Conservation (phyloP, 2,329 filamentous ascomycete species). For the Pyrenochaeta sp. region DNA sequence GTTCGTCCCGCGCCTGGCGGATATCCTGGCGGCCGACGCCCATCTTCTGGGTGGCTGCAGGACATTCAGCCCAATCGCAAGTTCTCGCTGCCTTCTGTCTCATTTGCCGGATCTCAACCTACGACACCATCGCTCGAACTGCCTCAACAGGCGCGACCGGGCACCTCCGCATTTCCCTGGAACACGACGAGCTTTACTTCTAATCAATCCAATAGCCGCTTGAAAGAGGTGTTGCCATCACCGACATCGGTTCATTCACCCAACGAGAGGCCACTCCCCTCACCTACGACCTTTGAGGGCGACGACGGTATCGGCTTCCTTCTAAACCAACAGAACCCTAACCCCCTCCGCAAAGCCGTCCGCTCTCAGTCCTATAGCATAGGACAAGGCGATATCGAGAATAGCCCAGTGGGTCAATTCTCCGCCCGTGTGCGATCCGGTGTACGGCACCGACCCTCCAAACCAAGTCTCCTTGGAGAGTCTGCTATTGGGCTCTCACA, state of each 20-base stretch:
- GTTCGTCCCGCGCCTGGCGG: conserved; percentile 28
- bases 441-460: conserved; percentile 78
- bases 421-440: conserved; percentile 58
- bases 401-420: conserved; percentile 55
- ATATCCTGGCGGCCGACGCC: conserved; percentile 38
- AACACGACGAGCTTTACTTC: conserved; percentile 49
- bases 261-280: conserved; percentile 32
- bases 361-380: conserved; percentile 97
- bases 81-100: conserved; percentile 72
- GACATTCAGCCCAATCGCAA: conserved; percentile 77
- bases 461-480: conserved; percentile 78
- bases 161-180: conserved; percentile 55
- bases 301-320: conserved; percentile 58
- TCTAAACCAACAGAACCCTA: conserved; percentile 67
- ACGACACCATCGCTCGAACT: conserved; percentile 78
- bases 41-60: conserved; percentile 73
- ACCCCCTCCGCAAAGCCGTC: conserved; percentile 91
- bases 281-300: conserved; percentile 48
- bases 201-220: conserved; percentile 29
- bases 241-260: conserved; percentile 40
- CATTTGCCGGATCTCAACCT: conserved; percentile 83
- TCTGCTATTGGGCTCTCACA: conserved; percentile 39
- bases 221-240: conserved; percentile 46
- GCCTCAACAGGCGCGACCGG: conserved; percentile 50
- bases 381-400: conserved; percentile 76